phyloP scores from a whole-genome alignment of 768 basidiomycete species.

The Inosperma sp. region DNA sequence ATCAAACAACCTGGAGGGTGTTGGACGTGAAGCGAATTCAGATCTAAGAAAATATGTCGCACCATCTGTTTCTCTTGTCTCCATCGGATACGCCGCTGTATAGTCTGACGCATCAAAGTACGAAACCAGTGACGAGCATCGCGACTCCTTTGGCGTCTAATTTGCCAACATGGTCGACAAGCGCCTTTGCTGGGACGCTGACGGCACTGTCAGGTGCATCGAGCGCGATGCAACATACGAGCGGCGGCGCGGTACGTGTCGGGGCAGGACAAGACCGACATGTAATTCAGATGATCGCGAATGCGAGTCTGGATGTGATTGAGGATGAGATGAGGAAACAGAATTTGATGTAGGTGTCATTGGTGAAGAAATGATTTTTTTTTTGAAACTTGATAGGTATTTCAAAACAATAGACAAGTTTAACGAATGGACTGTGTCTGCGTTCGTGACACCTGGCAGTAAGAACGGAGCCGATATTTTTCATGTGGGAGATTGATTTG shows the following conservation, averaged over 20 bases:
- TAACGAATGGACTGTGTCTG: slow-evolving; percentile 98
- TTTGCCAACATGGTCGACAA: slow-evolving; percentile 86
- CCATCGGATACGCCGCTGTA: slow-evolving; percentile 86
- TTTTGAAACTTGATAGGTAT: slow-evolving; percentile 58
- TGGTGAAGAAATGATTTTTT: slow-evolving; percentile 10
- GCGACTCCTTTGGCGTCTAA: slow-evolving; percentile 74
- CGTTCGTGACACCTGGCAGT: slow-evolving; percentile 95
- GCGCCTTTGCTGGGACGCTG: slow-evolving; percentile 85
- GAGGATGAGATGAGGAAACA: slow-evolving; percentile 90
- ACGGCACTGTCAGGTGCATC: slow-evolving; percentile 85
- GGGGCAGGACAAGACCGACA: slow-evolving; percentile 85
- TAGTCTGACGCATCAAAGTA: slow-evolving; percentile 76
- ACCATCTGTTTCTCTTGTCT: slow-evolving; percentile 81
- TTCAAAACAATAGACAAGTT: slow-evolving; percentile 94
- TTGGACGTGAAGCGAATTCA: background rate
- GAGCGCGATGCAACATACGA: slow-evolving; percentile 63
- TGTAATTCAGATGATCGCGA: slow-evolving; percentile 98
- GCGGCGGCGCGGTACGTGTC: slow-evolving; percentile 60
- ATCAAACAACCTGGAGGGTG: slow-evolving; percentile 11
- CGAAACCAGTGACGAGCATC: slow-evolving; percentile 57
- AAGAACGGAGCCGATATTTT: slow-evolving; percentile 32
- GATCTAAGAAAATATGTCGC: slow-evolving; percentile 53
- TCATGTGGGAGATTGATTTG: background rate
- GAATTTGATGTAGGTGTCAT: slow-evolving; percentile 60
- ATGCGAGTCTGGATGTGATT: slow-evolving; percentile 90